These are phyloP conservation scores for Kentomonas sorsogonicus DNA, from an alignment of 208 protist genomes.

Conservation along the genomic window DNA sequence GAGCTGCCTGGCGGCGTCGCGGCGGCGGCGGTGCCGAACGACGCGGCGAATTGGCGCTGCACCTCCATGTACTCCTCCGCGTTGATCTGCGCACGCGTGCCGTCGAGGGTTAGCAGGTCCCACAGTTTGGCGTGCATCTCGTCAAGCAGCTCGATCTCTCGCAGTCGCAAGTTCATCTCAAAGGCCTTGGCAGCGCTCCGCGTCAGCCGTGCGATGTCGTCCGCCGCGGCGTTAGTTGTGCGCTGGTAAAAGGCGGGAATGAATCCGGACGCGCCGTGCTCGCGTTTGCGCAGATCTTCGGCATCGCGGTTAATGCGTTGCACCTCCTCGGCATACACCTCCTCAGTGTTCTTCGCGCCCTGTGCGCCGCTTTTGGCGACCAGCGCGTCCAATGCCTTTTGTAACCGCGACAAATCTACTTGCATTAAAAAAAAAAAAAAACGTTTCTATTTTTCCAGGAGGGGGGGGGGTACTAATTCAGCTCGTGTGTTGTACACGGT, in stretches of 20 bases:
- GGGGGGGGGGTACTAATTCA: too few species aligned
- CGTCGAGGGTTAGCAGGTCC: constrained; percentile 48
- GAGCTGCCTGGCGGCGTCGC: neutral
- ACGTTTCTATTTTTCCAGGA: too few species aligned
- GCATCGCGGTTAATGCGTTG: constrained; percentile 42
- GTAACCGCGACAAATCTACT: neutral
- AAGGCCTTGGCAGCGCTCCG: constrained; percentile 64
- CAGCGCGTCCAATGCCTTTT: neutral
- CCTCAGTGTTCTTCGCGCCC: constrained; percentile 8
- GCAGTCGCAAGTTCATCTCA: constrained; percentile 73
- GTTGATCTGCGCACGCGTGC: constrained; percentile 39
- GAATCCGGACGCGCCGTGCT: constrained; percentile 14
- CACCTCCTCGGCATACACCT: constrained; percentile 23
- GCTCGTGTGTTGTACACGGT: too few species aligned
- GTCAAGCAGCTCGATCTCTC: constrained; percentile 75
- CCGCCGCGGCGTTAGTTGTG: constrained; percentile 34
- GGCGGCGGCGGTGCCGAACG: neutral
- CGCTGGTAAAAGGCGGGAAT: constrained; percentile 65
- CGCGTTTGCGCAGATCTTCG: constrained; percentile 20
- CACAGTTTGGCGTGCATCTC: constrained; percentile 67
- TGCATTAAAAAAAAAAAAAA: neutral
- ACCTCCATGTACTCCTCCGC: constrained; percentile 55
- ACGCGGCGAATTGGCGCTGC: constrained; percentile 39
- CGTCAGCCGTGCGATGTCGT: constrained; percentile 42
- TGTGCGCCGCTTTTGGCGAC: neutral